These are phyloP conservation scores for Daldinia bambusicola DNA, from an alignment of 495 filamentous ascomycete species.

Conservation along the genomic window DNA sequence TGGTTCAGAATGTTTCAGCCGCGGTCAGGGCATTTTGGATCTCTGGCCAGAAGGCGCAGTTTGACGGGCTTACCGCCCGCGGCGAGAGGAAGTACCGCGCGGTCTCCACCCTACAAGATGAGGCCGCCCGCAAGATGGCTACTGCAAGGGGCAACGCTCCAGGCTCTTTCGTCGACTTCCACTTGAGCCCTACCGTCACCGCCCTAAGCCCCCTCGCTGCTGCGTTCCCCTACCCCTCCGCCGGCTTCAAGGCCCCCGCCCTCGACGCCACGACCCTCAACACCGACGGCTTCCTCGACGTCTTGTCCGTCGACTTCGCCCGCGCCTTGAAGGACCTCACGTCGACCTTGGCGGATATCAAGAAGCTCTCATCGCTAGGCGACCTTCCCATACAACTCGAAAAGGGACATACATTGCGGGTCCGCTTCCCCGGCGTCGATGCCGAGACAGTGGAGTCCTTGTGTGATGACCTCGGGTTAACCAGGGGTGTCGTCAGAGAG, in stretches of 20 bases:
- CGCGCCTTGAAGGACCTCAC: slow-evolving; percentile 85
- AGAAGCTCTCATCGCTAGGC: slow-evolving; percentile 76
- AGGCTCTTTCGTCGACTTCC: slow-evolving; percentile 86
- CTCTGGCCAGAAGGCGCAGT: slow-evolving; percentile 85
- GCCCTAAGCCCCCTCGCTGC: slow-evolving; percentile 72
- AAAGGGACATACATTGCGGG: slow-evolving; percentile 67
- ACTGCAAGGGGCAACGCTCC: slow-evolving; percentile 65
- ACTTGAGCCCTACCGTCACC: slow-evolving; percentile 86
- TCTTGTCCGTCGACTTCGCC: slow-evolving; percentile 88
- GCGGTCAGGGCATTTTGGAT: slow-evolving; percentile 90
- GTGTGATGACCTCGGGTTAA: slow-evolving; percentile 86
- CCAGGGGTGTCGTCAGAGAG: slow-evolving; percentile 78
- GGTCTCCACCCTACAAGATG: slow-evolving; percentile 74
- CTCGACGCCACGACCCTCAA: slow-evolving; percentile 68
- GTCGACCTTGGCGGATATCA: slow-evolving; percentile 81
- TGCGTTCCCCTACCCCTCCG: slow-evolving; percentile 51
- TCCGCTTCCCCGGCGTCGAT: slow-evolving; percentile 93
- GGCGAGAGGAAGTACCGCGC: slow-evolving; percentile 82
- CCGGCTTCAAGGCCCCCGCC: slow-evolving; percentile 48
- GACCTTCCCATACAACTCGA: slow-evolving; percentile 84
- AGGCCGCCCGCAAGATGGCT: slow-evolving; percentile 70
- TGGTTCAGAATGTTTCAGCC: slow-evolving; percentile 92
- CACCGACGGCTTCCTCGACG: slow-evolving; percentile 80
- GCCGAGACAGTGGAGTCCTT: slow-evolving; percentile 81
- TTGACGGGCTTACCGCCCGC: slow-evolving; percentile 73